Base-by-base conservation (phyloP, 2,329 filamentous ascomycete species). In the Tolypocladium nubicola region DNA sequence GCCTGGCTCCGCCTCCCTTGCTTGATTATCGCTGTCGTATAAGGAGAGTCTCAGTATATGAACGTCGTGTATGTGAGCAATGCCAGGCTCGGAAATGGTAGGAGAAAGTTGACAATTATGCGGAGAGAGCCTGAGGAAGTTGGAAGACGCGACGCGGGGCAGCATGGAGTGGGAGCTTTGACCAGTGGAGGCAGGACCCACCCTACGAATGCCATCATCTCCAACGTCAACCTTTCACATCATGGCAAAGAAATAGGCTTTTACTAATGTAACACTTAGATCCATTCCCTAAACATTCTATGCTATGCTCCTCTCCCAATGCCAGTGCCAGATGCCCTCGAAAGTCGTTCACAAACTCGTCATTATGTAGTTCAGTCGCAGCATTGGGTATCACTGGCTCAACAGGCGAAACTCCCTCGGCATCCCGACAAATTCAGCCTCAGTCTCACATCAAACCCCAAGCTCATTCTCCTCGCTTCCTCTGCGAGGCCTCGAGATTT, bases 371-470 rank as follows among this genome's bases (percentile, higher is more conserved):
- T 41, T n/a, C 26, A 54, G 38, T 21, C 38, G 35, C 30, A 56
- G 43, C 55, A 47, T 53, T 55, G 52, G 56, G 54, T 50, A 57
- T 58, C 52, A 50, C 30, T 37, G 47, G 47, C 47, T 52, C 30
- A 35, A 35, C 19, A 21, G 10, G 30, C 47, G 4, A n/a, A 52
- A 52, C 30, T 21, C 11, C 30, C 47, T 50, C 47, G 16, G 19
- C 30, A 5, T 35, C 14, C 16, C 16, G 19, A 7, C 26, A 19
- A 10, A 49, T 33, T 19, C 4, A 45, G 23, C 9, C n/a, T 43
- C 43, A 30, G 14, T 47, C 1, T 47, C 21, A 23, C 13, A 26
- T 47, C 37, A 4, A 26, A 30, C 13, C 11, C 43, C 45, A 33
- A 5, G 19, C 14, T 33, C 45, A 33, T 16, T 14, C 26, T 50